These are phyloP conservation scores for Salix udensis DNA, from an alignment of 345 rosid genomes.

Conservation along the genomic window DNA sequence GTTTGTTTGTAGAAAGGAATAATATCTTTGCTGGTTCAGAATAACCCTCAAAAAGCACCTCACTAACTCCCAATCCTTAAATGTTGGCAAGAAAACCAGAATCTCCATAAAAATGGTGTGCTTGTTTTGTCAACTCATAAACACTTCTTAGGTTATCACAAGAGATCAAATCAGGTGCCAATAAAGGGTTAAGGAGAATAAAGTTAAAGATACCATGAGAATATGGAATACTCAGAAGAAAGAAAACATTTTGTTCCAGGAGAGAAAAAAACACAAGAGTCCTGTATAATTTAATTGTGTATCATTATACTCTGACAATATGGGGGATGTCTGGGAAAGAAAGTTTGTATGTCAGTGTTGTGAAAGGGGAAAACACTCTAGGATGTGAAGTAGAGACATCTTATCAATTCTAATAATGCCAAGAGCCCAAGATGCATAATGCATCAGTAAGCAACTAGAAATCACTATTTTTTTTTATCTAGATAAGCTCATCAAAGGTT, in stretches of 20 bases:
- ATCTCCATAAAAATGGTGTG: not conserved
- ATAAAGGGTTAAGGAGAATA: not conserved
- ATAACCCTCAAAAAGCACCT: not conserved
- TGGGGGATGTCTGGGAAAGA: not conserved
- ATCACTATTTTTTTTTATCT: not conserved
- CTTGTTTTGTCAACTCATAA: not conserved
- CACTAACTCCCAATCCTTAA: not conserved
- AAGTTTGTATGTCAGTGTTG: not conserved
- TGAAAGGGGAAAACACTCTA: not conserved
- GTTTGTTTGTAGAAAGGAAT: not conserved
- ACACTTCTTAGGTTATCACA: not conserved
- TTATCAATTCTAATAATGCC: not conserved
- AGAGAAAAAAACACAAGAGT: not conserved
- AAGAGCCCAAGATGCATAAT: not conserved
- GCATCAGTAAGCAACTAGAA: slow-evolving; percentile 12
- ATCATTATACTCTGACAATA: not conserved
- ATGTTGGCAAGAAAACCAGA: not conserved
- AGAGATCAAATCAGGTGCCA: not conserved
- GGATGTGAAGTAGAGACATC: slow-evolving; percentile 3
- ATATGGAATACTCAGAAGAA: not conserved
- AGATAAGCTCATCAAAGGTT: slow-evolving; percentile 1
- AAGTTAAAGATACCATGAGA: not conserved
- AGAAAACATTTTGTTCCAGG: not conserved
- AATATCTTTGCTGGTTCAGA: not conserved
- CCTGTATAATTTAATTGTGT: not conserved